Evolutionary conservation across 257 asterid genomes (phyloP), one percentile per base, ranked within the genome.

Genomic region (Gynochthodes officinalis): DNA sequence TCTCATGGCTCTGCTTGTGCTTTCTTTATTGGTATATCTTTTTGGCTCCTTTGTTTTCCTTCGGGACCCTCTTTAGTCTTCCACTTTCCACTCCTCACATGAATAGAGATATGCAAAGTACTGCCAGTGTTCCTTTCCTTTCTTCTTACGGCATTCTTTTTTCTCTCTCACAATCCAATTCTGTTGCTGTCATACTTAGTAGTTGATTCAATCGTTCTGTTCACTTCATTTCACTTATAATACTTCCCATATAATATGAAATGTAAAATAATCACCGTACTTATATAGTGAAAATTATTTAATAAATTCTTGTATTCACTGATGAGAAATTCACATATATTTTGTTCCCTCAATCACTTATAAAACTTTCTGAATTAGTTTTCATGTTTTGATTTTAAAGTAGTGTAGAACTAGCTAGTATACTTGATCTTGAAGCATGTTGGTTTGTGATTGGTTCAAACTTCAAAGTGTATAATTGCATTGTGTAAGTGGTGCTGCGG

Each of bases 111-210:
- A 63, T 81, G 83, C 63, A 80, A 64, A 81, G 80, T 81, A 78
- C 79, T 76, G 76, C 28, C 75, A 44, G 76, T 81, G 79, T 71
- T 74, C 39, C 82, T 85, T 87, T 87, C 89, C 97, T 87, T 87
- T 87, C 85, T 82, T 78, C 84, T 84, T 86, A 89, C 91, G 92
- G 89, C 93, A 84, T 82, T 84, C 86, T 67, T 61, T 79, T 73
- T 75, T 71, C 76, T 79, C 82, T 81, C 84, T 63, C 85, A 78
- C 83, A 69, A 81, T 72, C 80, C 83, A 81, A 71, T 77, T 84
- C 44, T 75, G 82, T 81, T 66, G 70, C 87, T 71, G 75, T 83
- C 88, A 80, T 8, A 53, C 72, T 16, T 46, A 50, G 66, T 64
- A 8, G 52, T 37, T 2, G 50, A 43, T 43, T 12, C 10, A 43